Evolutionary conservation across 768 basidiomycete genomes (phyloP), one percentile per base, ranked within the genome.

Genomic region (Leccinum pellstonianum): DNA sequence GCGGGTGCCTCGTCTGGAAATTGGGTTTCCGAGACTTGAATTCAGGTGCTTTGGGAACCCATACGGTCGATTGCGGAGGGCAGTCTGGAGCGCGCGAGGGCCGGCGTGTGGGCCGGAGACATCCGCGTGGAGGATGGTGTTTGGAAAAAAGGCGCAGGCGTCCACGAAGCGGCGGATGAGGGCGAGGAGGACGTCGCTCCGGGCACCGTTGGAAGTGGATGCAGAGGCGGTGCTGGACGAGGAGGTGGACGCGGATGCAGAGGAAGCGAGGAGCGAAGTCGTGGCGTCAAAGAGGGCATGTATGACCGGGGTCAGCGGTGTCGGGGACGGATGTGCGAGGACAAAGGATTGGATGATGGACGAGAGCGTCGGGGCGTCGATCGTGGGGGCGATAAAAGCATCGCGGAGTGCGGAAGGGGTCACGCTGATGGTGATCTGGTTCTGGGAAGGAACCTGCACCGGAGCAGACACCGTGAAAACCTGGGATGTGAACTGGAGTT

Each of bases 61-160:
- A 29, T 29, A 29, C 27, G 27, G 84, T 79, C 38, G 80, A 76
- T 63, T 86, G 60, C 85, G 81, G 23, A 86, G 80, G 29, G 79
- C 80, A 74, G 81, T 84, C 61, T 85, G 83, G 14, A 87, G 75
- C 4, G 85, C 84, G 15, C 84, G 77, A 0, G 81, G 76, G 23
- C 85, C 86, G 3, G 85, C 81, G 7, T 81, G 70, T 0, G 84
- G 82, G 4, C 86, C 86, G 1, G 80, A 68, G 9, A 81, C 76
- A 35, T 83, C 83, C 4, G 84, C 84, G 62, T 86, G 85, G 5
- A 79, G 70, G 27, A 86, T 68, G 0, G 75, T 71, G 23, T 69
- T 54, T n/a, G 80, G 71, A 52, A 86, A 83, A 59, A 82, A 84
- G 5, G 77, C 63, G 10, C 81, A 81, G 0, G 83, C 81, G 50